Percentiles rank a stretch among this genome's conserved stretches.
phyloP scores from a whole-genome alignment of 768 basidiomycete species.

The Pleurotus sapidus region DNA sequence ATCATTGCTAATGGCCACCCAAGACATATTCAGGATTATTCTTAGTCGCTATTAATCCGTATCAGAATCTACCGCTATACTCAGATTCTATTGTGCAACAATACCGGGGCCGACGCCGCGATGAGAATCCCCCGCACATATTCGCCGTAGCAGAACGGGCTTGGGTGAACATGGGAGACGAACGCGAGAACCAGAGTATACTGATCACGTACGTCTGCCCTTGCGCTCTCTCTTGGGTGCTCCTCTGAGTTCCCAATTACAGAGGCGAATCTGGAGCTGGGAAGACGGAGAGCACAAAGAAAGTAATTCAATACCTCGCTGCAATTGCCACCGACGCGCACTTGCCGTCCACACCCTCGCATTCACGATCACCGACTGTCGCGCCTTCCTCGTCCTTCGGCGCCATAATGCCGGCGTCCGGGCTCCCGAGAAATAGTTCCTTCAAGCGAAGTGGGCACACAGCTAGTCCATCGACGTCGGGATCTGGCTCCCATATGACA shows the following conservation, averaged over 20 bases:
- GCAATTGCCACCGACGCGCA: conserved; percentile 89
- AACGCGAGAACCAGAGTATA: conserved; percentile 96
- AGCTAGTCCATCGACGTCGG: conserved; percentile 41
- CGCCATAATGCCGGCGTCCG: conserved; percentile 57
- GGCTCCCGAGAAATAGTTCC: conserved; percentile 66
- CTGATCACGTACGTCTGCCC: conserved; percentile 81
- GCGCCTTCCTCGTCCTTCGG: conserved; percentile 44
- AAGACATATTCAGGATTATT: conserved; percentile 96
- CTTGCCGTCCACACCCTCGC: conserved; percentile 49
- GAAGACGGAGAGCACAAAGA: conserved; percentile 99
- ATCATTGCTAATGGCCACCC: conserved; percentile 8
- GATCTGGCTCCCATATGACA: conserved; percentile 41
- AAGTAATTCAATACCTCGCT: conserved; percentile 98
- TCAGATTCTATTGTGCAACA: conserved; percentile 84
- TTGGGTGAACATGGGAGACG: conserved; percentile 98
- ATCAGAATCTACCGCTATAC: conserved; percentile 89
- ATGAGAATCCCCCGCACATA: conserved; percentile 94
- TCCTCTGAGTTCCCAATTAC: conserved; percentile 10
- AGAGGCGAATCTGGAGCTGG: conserved; percentile 99
- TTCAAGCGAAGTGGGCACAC: conserved; percentile 51
- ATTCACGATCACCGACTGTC: conserved; percentile 66
- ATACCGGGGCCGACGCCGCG: conserved; percentile 85
- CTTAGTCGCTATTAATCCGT: conserved; percentile 98
- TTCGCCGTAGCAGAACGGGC: conserved; percentile 97
- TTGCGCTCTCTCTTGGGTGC: not conserved